Percentiles rank a stretch among this genome's conserved stretches.
These are phyloP conservation scores for Paulownia fortunei DNA, from an alignment of 257 asterid genomes.

Conservation along the genomic window DNA sequence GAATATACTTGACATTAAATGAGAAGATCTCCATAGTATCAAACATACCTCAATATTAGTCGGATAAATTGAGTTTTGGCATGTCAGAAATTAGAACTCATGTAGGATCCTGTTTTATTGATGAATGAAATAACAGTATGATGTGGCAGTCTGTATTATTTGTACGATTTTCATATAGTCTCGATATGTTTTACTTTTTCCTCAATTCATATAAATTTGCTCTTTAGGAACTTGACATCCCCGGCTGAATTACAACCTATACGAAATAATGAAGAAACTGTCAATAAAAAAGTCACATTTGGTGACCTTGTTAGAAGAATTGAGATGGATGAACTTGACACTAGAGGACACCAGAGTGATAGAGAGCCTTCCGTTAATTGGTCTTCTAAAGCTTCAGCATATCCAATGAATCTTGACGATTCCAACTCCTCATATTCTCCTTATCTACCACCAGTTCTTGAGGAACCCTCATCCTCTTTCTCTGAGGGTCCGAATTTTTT, in stretches of 20 bases:
- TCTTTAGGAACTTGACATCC: constrained; percentile 49
- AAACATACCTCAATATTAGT: neutral
- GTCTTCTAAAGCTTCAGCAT: constrained; percentile 49
- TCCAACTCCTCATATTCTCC: constrained; percentile 71
- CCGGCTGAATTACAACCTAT: constrained; percentile 38
- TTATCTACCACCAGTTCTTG: constrained; percentile 71
- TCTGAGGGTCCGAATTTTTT: constrained; percentile 64
- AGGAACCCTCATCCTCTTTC: constrained; percentile 75
- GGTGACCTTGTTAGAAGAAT: constrained; percentile 61
- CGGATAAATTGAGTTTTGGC: neutral
- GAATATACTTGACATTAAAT: neutral
- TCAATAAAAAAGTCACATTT: constrained; percentile 65
- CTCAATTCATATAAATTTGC: constrained; percentile 1
- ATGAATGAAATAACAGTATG: neutral
- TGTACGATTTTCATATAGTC: neutral
- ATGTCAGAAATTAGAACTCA: neutral
- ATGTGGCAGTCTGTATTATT: too few species aligned
- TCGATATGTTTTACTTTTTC: neutral
- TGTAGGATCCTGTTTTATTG: neutral
- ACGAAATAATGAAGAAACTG: constrained; percentile 48
- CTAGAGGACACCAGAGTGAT: constrained; percentile 51
- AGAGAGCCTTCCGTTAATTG: constrained; percentile 55
- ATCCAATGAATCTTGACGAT: constrained; percentile 52
- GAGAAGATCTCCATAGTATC: neutral
- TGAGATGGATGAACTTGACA: constrained; percentile 60